Base-by-base conservation (phyloP, 495 filamentous ascomycete genomes). In the Rhypophila decipiens region DNA sequence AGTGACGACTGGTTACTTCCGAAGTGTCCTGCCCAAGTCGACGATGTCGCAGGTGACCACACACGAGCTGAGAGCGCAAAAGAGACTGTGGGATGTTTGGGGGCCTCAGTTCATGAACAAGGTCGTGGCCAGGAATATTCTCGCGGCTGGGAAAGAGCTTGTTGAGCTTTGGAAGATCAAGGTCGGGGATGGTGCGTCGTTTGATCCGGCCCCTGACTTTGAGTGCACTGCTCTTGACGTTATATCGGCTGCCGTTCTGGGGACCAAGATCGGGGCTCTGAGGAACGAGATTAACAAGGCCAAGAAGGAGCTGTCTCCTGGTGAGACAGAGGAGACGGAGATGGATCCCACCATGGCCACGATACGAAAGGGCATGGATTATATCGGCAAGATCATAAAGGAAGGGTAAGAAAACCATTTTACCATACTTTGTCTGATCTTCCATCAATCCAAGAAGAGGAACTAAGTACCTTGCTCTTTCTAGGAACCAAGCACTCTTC, bases 51-150 rank as follows among this genome's bases (percentile, higher is more conserved):
- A 66, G 22, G 31, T 38, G 27, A 59, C 58, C 1, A 64, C 58
- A 5, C 60, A 56, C 0, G 47, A 50, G 27, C 54, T 59, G 19
- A 47, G 35, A 13, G 50, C 49, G 0, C 56, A 64, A 42, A 58
- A 59, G 41, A 49, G 56, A 5, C 40, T 55, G 12, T 67, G 64
- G 64, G 64, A 65, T 36, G 54, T 59, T 24, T 61, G 65, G 61
- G 46, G 51, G 38, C 38, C 55, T 7, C 57, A 61, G 8, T 70
- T 70, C 39, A 39, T 70, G 20, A 44, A 58, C 5, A 39, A 57
- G 5, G 61, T 63, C 8, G 62, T 58, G 2, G 59, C 62, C 1
- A 60, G 55, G 29, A 56, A 63, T 22, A 61, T 70, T 23, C 48
- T 59, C 23, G 24, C 42, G 9, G 43, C 55, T 0, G 53, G n/a